Percentiles rank a stretch among this genome's conserved stretches.
Conservation (phyloP, 805 yeast genomes). For the Cyberlindnera galapagoensis region DNA sequence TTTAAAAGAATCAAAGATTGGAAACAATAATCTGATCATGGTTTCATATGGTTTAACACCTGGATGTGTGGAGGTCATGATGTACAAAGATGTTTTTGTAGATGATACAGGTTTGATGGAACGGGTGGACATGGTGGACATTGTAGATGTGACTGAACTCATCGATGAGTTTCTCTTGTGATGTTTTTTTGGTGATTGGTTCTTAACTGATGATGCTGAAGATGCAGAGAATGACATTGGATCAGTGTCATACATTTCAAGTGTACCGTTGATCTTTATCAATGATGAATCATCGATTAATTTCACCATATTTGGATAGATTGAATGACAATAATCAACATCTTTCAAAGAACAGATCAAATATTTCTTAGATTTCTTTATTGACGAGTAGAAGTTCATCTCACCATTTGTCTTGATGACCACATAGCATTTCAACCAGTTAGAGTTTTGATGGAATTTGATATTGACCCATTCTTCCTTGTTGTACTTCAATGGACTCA, state of each 20-base stretch:
- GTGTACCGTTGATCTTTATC: constrained; percentile 49
- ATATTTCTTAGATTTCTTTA: constrained; percentile 42
- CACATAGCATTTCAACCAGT: constrained; percentile 52
- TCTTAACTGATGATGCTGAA: constrained; percentile 5
- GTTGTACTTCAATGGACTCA: constrained; percentile 41
- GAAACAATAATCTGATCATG: constrained; percentile 62
- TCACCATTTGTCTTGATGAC: constrained; percentile 39
- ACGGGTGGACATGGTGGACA: constrained; percentile 8
- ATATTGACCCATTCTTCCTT: constrained; percentile 58
- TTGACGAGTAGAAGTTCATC: constrained; percentile 45
- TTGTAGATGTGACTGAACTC: constrained; percentile 7
- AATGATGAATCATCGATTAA: constrained; percentile 53
- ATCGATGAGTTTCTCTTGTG: constrained; percentile 6
- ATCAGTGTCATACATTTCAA: constrained; percentile 30
- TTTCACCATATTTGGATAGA: constrained; percentile 46
- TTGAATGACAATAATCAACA: constrained; percentile 42
- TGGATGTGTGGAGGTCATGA: constrained; percentile 67
- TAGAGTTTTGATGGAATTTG: constrained; percentile 50
- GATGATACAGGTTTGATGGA: constrained; percentile 7
- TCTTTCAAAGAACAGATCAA: constrained; percentile 43
- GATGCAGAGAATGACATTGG: constrained; percentile 1
- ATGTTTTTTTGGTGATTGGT: constrained; percentile 2
- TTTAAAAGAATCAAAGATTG: constrained; percentile 62
- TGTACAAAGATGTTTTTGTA: constrained; percentile 30
- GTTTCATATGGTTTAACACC: constrained; percentile 70